These are phyloP conservation scores for Clarkia xantiana DNA, from an alignment of 345 rosid genomes.

Conservation along the genomic window DNA sequence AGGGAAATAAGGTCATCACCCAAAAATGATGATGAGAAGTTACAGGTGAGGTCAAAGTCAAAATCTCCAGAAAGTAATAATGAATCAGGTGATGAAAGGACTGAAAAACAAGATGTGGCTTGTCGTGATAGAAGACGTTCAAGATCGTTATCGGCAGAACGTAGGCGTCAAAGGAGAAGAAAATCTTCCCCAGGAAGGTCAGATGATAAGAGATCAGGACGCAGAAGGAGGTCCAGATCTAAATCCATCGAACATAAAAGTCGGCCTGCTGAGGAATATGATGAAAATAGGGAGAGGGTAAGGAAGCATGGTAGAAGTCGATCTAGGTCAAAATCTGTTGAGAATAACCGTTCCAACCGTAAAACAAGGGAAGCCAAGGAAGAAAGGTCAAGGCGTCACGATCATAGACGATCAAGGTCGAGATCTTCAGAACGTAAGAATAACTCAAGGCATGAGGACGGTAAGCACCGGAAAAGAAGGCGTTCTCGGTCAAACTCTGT, in stretches of 20 bases:
- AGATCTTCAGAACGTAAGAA: slow-evolving; percentile 46
- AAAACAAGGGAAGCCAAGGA: slow-evolving; percentile 22
- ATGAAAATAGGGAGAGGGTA: slow-evolving; percentile 6
- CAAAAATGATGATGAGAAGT: slow-evolving; percentile 30
- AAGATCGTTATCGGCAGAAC: slow-evolving; percentile 48
- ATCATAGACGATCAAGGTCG: slow-evolving; percentile 47
- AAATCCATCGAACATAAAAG: slow-evolving; percentile 26
- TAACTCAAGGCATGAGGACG: neutral
- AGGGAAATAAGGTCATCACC: slow-evolving; percentile 41
- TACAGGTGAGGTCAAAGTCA: slow-evolving; percentile 37
- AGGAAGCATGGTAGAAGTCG: slow-evolving; percentile 7
- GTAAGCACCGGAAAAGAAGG: slow-evolving; percentile 35
- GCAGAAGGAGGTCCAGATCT: slow-evolving; percentile 39
- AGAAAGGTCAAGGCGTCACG: slow-evolving; percentile 27
- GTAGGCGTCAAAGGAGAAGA: slow-evolving; percentile 14
- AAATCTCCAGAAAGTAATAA: slow-evolving; percentile 29
- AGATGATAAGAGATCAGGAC: slow-evolving; percentile 32
- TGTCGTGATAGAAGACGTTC: slow-evolving; percentile 27
- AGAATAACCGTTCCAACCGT: slow-evolving; percentile 9
- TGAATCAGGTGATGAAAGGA: slow-evolving; percentile 20
- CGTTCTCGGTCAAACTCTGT: slow-evolving; percentile 52
- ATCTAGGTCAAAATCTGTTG: slow-evolving; percentile 18
- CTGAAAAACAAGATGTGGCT: slow-evolving; percentile 20
- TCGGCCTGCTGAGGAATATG: slow-evolving; percentile 20
- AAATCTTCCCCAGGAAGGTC: slow-evolving; percentile 22